These are phyloP conservation scores for Bassia scoparia DNA, from an alignment of 148 eudicot species.

Conservation along the genomic window DNA sequence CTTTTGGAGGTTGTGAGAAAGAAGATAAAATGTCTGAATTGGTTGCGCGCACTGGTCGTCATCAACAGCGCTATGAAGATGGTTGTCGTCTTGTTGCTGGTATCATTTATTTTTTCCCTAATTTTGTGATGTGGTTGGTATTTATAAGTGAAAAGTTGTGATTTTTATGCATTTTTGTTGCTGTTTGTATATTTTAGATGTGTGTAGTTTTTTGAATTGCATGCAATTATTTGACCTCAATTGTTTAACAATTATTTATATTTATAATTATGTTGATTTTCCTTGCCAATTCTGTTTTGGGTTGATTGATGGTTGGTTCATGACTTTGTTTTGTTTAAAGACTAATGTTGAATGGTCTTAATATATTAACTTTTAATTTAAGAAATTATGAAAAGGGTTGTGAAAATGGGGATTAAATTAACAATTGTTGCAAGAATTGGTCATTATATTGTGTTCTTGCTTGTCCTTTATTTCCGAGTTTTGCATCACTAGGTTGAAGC, in stretches of 20 bases:
- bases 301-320: not conserved
- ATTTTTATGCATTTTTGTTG: not conserved
- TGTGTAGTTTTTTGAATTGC: not conserved
- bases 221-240: not conserved
- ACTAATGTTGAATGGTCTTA: not conserved
- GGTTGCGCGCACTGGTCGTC: slow-evolving; percentile 90
- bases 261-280: not conserved
- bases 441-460: not conserved
- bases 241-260: not conserved
- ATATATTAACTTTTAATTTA: not conserved
- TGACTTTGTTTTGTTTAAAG: not conserved
- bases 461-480: not conserved
- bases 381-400: not conserved
- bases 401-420: not conserved
- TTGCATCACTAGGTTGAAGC: not conserved
- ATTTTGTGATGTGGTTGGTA: not conserved
- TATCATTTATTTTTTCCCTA: not conserved
- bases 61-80: slow-evolving; percentile 70
- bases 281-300: not conserved
- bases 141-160: not conserved
- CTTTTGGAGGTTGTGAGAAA: slow-evolving; percentile 23
- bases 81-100: slow-evolving; percentile 88
- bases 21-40: slow-evolving; percentile 63
- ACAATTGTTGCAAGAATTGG: not conserved
- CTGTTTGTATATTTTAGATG: too few relatives aligned